A percentile compares a stretch with the other conserved stretches of the same genome.
Evolutionary conservation across 23 red algal genomes (phyloP).

Genomic region (Gracilaria vermiculophylla): DNA sequence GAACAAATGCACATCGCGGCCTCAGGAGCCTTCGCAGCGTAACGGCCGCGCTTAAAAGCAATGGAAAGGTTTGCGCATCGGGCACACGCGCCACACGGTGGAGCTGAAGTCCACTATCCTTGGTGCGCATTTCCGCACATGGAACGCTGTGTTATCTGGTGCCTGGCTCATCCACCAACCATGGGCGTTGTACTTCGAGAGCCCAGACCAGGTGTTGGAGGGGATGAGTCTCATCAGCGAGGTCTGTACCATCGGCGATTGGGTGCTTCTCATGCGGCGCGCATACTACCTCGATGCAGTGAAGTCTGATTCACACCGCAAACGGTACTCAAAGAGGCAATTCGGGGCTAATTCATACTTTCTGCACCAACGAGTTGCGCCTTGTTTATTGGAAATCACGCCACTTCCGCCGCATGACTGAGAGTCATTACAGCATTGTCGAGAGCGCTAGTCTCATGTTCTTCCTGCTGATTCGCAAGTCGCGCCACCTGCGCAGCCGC

Average conservation of each 20-base stretch:
- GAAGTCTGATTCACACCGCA: background rate
- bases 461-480: background rate
- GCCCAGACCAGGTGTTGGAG: conserved; percentile 9
- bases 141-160: background rate
- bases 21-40: background rate
- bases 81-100: background rate
- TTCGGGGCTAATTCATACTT: background rate
- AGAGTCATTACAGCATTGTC: background rate
- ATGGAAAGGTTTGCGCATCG: background rate
- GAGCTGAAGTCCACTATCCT: background rate
- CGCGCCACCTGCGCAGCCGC: background rate
- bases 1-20: background rate
- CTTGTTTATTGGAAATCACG: background rate
- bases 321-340: background rate
- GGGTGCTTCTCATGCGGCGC: background rate
- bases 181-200: conserved; percentile 8
- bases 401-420: background rate
- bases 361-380: background rate
- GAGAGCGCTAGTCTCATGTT: background rate
- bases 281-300: background rate
- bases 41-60: background rate
- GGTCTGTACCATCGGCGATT: background rate
- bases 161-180: background rate
- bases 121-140: background rate
- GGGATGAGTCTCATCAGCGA: background rate